Evolutionary conservation across 1,284 basidiomycete genomes (phyloP), one percentile per base, ranked within the genome.

Genomic region (Cutaneotrichosporon sp.): DNA sequence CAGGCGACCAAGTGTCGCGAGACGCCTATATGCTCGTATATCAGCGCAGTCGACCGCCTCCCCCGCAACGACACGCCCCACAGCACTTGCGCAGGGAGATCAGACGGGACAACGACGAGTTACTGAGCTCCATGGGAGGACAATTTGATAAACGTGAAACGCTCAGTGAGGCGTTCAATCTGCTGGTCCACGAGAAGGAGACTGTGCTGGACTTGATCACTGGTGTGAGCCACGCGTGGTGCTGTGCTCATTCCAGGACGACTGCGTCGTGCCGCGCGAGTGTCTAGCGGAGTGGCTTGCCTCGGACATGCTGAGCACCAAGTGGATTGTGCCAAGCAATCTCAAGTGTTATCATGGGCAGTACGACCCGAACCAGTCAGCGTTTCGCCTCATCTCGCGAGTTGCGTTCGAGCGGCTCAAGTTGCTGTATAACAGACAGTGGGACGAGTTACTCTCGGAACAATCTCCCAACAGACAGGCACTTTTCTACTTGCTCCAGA

Each of bases 11-110:
- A 76, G 80, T 65, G 67, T 93, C 91, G 0, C 89, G 86, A 76
- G 91, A 94, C 70, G 91, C 91, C 30, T 96, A 97, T 80, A 94
- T 96, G 92, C 84, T 96, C 46, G 88, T 97, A 58, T 97, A 96
- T 79, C 10, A 76, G 74, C 34, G 11, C 22, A 5, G 3, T 16
- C 18, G 18, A 10, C 18, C 18, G 18, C 30, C 51, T 14, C 69
- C 57, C 73, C 30, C 81, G 18, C 49, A 8, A 21, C 22, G 3
- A n/a, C 65, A 69, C 30, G 87, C 88, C 26, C 88, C 90, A 4
- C 67, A 75, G 30, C 79, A 81, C 40, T 87, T 89, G 3, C 65
- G 83, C 63, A 78, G 84, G 16, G 82, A 85, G 18, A 85, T 93
- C 4, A 76, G 83, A 14, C 73, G 73, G 3, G 80, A 88, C 22